Percentiles rank a stretch among this genome's conserved stretches.
These are phyloP conservation scores for Xylaria sp. DNA, from an alignment of 2,329 filamentous ascomycete species.

Conservation along the genomic window DNA sequence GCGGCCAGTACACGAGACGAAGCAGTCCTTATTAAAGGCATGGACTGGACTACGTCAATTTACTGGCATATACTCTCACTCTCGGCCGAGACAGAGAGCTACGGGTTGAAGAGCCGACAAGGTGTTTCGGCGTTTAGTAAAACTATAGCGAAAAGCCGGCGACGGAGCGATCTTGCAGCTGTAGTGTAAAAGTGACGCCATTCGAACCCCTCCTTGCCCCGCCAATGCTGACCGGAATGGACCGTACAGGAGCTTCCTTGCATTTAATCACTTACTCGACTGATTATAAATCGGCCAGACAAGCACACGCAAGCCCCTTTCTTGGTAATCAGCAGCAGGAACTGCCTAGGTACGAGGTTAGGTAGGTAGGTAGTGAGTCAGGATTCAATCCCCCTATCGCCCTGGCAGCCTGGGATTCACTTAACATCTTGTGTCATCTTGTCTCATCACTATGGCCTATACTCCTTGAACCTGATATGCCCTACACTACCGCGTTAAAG, in stretches of 20 bases:
- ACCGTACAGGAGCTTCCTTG: not conserved
- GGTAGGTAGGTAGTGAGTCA: no score
- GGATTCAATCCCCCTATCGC: no score
- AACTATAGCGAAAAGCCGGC: no score
- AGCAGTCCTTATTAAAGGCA: slow-evolving; percentile 21
- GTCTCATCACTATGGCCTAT: slow-evolving; percentile 22
- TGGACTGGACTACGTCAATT: slow-evolving; percentile 7
- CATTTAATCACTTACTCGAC: not conserved
- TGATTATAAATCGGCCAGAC: not conserved
- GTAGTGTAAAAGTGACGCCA: slow-evolving; percentile 17
- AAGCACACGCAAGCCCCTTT: not conserved
- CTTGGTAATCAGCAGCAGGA: not conserved
- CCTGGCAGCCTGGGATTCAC: no score
- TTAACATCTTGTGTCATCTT: slow-evolving; percentile 14
- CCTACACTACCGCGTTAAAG: slow-evolving; percentile 57
- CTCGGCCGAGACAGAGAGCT: not conserved
- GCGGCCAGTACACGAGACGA: slow-evolving; percentile 21
- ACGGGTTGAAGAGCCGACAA: no score
- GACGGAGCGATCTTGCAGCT: not conserved
- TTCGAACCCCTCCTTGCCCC: slow-evolving; percentile 13
- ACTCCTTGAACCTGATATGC: slow-evolving; percentile 11
- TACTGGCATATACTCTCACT: not conserved
- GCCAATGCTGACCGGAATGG: not conserved
- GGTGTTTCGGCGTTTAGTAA: no score
- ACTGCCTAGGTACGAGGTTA: no score